Conservation (phyloP, 1,139 yeast genomes). For the Sugiyamaella pinicola region DNA sequence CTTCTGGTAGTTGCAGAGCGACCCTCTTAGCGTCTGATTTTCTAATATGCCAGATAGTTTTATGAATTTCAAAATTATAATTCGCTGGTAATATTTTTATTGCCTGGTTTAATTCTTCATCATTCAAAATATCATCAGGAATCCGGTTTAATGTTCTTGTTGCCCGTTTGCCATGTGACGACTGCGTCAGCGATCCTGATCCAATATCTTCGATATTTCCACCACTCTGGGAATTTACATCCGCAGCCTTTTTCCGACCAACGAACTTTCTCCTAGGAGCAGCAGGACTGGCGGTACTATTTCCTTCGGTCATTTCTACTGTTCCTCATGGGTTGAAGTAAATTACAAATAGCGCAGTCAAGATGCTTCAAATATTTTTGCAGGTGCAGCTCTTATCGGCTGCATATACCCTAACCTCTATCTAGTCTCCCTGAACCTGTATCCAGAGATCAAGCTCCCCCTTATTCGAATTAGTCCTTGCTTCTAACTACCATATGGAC, state of each 20-base stretch:
- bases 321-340: background rate
- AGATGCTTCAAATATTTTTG: constrained; percentile 6
- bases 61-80: constrained; percentile 93
- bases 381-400: background rate
- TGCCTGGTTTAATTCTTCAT: constrained; percentile 78
- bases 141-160: constrained; percentile 76
- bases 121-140: constrained; percentile 82
- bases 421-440: background rate
- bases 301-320: constrained; percentile 10
- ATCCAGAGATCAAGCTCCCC: no score
- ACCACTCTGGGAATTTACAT: constrained; percentile 6
- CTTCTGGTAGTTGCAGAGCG: constrained; percentile 98
- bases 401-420: constrained; percentile 12
- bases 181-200: constrained; percentile 35
- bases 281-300: background rate
- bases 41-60: constrained; percentile 89
- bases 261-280: constrained; percentile 47
- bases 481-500: no score
- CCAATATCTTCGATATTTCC: constrained; percentile 29
- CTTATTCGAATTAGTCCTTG: no score
- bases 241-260: constrained; percentile 41
- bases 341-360: background rate
- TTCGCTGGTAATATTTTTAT: constrained; percentile 80
- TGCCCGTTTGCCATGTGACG: constrained; percentile 26
- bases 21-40: constrained; percentile 74